A percentile compares a stretch with the other conserved stretches of the same genome.
Conservation (phyloP, 441 rosid species). For the Populus hybrid region DNA sequence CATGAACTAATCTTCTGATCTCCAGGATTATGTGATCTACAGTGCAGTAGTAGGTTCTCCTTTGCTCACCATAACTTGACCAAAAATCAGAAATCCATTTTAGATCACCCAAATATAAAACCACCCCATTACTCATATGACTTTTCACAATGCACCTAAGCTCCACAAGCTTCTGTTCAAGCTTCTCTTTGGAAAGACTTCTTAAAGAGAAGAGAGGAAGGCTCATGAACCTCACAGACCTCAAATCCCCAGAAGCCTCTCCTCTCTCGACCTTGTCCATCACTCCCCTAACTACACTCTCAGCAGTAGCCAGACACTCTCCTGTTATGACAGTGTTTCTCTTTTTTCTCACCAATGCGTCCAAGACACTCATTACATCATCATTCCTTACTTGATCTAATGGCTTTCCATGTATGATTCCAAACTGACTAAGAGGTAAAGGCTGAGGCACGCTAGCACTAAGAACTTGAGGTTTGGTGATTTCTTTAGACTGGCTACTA, state of each 20-base stretch:
- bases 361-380: slow-evolving; percentile 42
- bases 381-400: slow-evolving; percentile 27
- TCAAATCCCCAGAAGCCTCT: slow-evolving; percentile 37
- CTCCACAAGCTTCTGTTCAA: slow-evolving; percentile 52
- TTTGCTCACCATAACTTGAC: slow-evolving; percentile 46
- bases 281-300: slow-evolving; percentile 45
- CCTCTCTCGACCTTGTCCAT: slow-evolving; percentile 51
- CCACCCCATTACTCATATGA: slow-evolving; percentile 41
- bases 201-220: slow-evolving; percentile 49
- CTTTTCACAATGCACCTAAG: slow-evolving; percentile 45
- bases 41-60: slow-evolving; percentile 34
- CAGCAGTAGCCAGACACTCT: slow-evolving; percentile 36
- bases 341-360: slow-evolving; percentile 38
- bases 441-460: slow-evolving; percentile 25
- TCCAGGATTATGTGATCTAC: slow-evolving; percentile 54
- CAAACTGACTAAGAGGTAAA: slow-evolving; percentile 23
- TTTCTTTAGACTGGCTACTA: slow-evolving; percentile 28
- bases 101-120: slow-evolving; percentile 63
- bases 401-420: slow-evolving; percentile 24
- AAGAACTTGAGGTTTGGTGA: slow-evolving; percentile 26
- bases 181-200: slow-evolving; percentile 47
- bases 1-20: slow-evolving; percentile 44
- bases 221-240: slow-evolving; percentile 42
- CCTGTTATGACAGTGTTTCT: slow-evolving; percentile 56
- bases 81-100: slow-evolving; percentile 56